A percentile compares a stretch with the other conserved stretches of the same genome.
Conservation (phyloP, 2,329 filamentous ascomycete genomes). For the Nigrospora oryzae region DNA sequence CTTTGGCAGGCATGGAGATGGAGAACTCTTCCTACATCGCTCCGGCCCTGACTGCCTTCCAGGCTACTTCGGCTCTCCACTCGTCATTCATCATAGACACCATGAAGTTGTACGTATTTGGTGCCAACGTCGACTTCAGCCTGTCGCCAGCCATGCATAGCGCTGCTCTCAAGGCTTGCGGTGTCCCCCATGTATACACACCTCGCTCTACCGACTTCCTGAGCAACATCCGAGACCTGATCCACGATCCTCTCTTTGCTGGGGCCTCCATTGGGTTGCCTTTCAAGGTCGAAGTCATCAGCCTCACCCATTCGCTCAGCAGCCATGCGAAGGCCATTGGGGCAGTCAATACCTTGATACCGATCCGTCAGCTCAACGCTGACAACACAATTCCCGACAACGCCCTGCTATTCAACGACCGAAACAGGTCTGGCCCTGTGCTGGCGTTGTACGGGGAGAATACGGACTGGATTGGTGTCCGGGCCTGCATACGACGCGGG, state of each 20-base stretch:
- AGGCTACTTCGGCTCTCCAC: slow-evolving; percentile 58
- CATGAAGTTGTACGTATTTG: slow-evolving; percentile 66
- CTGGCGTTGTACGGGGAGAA: slow-evolving; percentile 70
- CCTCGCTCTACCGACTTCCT: slow-evolving; percentile 55
- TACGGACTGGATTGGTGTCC: slow-evolving; percentile 74
- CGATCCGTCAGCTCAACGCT: slow-evolving; percentile 51
- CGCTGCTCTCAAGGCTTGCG: slow-evolving; percentile 56
- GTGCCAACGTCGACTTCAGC: slow-evolving; percentile 64
- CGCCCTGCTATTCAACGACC: slow-evolving; percentile 40
- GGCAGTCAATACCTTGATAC: slow-evolving; percentile 68
- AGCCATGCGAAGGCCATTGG: slow-evolving; percentile 67
- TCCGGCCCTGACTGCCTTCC: slow-evolving; percentile 46
- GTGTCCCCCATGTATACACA: slow-evolving; percentile 61
- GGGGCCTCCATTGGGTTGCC: slow-evolving; percentile 65
- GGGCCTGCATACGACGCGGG: slow-evolving; percentile 63
- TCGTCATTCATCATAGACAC: slow-evolving; percentile 58
- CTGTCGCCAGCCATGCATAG: slow-evolving; percentile 74
- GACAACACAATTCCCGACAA: slow-evolving; percentile 50
- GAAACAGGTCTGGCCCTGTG: slow-evolving; percentile 57
- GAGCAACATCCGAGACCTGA: slow-evolving; percentile 53
- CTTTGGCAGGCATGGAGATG: slow-evolving; percentile 11
- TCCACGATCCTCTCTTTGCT: slow-evolving; percentile 59
- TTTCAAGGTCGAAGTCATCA: slow-evolving; percentile 68
- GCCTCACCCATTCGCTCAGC: slow-evolving; percentile 60
- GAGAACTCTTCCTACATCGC: slow-evolving; percentile 16